Evolutionary conservation across 1,284 basidiomycete species (phyloP), one percentile per base, ranked within the genome.

Genomic region (Ceratobasidium sp.): DNA sequence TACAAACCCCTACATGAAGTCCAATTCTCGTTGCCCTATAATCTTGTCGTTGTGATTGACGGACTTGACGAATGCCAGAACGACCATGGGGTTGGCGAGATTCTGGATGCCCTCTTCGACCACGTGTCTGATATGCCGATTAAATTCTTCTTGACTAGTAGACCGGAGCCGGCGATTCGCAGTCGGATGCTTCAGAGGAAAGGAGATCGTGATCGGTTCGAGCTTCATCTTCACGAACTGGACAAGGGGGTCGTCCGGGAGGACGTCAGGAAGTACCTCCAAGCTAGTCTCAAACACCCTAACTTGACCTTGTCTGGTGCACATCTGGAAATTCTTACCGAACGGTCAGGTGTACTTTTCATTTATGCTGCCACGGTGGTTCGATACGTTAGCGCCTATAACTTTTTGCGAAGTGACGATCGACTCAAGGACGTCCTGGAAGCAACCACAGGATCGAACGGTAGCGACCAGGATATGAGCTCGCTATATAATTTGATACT

Each of bases 211-310:
- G 16, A 24, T 13, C 49, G 65, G 31, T 48, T 48, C 8, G 66
- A 41, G 13, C 59, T 62, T 43, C 59, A 62, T n/a, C 72, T 76
- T 19, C 75, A 76, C 58, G 64, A 76, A 22, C 31, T 76, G 11
- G 66, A 74, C n/a, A 8, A 46, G 16, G 37, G 54, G 22, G 46
- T 76, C 5, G 75, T 74, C 19, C 37, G 56, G n/a, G 59, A 27
- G 3, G 75, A 76, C 34, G 74, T 76, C 29, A 27, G 56, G 27
- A 59, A 41, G 19, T 76, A 74, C 48, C 31, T 76, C 0, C 22
- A 39, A 24, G 22, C 31, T 24, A 34, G 14, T 16, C 59, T 69
- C 16, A 14, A 58, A 29, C 53, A 19, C n/a, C 7, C 39, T 7
- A 41, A 41, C n/a, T n/a, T n/a, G n/a, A n/a, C n/a, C 39, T 13